Base-by-base conservation (phyloP, 371 early-diverging fungal genomes). In the Mortierella sp. region DNA sequence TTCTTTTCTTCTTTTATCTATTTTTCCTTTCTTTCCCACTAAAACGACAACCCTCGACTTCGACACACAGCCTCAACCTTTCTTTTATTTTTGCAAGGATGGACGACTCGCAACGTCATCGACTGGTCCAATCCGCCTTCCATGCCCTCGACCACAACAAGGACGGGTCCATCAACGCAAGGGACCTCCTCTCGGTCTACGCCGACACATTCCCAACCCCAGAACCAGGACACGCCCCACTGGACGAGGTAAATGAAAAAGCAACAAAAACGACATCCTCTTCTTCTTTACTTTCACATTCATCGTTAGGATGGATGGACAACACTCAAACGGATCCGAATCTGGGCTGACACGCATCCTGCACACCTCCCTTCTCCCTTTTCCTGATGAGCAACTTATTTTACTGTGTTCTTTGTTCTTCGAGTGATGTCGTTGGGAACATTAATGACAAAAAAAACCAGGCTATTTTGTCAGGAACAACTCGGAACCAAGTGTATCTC, bases 131-230 rank as follows among this genome's bases (percentile, higher is more conserved):
- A 66, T 88, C 89, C 72, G 85, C 90, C 26, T 91, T 91, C 78
- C 78, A 87, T 43, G 86, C 88, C 41, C 78, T 91, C 31, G 91
- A 91, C 81, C 88, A 90, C 66, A 90, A 91, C 73, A 87, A 91
- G 66, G 91, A 90, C 70, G 91, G 91, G 19, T 65, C 88, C 58
- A 90, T 90, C 79, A 90, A 91, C 68, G 87, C 87, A 34, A 82
- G 87, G 45, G 91, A 90, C 79, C 81, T 91, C 55, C 70, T 86
- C 22, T 85, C 82, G 37, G 87, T 89, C 43, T 88, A 86, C 70
- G 82, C 84, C 19, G 82, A 77, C 61, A 85, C 86, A 63, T 86
- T 80, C 71, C 76, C 82, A 70, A 9, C 82, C 44, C 79, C 73
- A 77, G 74, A 85, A 82, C 73, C 85, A 89, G 88, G 89, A 85